Evolutionary conservation across 306 rosid species (phyloP).

Genomic region (Cucumis cinereus): DNA sequence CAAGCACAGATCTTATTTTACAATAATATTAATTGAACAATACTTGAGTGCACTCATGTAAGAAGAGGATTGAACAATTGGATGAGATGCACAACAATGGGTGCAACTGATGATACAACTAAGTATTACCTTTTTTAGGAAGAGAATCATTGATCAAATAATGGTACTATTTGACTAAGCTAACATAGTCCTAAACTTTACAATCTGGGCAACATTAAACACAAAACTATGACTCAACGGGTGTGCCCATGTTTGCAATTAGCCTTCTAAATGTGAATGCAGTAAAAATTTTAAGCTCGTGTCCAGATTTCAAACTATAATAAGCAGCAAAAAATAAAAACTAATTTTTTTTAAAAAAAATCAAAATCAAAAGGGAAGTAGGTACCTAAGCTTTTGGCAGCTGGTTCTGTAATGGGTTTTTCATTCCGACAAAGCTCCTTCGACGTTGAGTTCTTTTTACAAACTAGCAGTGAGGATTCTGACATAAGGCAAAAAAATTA

Average conservation of each 20-base stretch:
- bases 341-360: too few relatives aligned
- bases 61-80: too few relatives aligned
- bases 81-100: too few relatives aligned
- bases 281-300: not conserved
- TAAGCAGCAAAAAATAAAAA: not conserved
- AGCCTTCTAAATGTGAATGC: not conserved
- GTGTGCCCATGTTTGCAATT: not conserved
- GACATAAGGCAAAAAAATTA: not conserved
- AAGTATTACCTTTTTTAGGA: not conserved
- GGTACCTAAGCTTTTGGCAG: conserved; percentile 47
- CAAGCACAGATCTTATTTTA: not conserved
- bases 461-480: conserved; percentile 47
- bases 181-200: not conserved
- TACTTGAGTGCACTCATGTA: too few relatives aligned
- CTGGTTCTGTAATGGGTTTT: conserved; percentile 24
- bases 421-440: conserved; percentile 25
- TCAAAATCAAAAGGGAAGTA: not conserved
- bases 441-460: conserved; percentile 15
- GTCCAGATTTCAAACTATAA: not conserved
- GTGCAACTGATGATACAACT: too few relatives aligned
- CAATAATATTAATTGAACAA: not conserved
- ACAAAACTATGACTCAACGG: not conserved
- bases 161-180: not conserved
- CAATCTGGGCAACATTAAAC: not conserved
- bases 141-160: not conserved